Percentiles rank a stretch among this genome's conserved stretches.
Conservation (phyloP, 2,329 filamentous ascomycete genomes). For the Trichoderma oligosporum region DNA sequence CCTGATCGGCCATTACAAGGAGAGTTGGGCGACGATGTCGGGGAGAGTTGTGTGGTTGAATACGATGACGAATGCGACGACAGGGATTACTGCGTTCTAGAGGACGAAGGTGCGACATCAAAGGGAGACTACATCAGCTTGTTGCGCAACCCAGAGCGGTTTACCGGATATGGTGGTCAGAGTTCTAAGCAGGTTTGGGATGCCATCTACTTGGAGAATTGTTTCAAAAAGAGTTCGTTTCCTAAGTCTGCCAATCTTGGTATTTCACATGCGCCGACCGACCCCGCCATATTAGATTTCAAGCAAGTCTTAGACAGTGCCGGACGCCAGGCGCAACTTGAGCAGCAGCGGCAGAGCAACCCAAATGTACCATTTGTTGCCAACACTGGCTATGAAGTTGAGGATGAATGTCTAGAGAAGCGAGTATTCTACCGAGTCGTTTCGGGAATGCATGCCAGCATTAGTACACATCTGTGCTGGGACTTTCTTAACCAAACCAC, state of each 20-base stretch:
- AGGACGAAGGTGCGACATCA: constrained; percentile 79
- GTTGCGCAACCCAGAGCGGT: constrained; percentile 88
- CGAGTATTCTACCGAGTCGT: constrained; percentile 96
- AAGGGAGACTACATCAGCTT: constrained; percentile 97
- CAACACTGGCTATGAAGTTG: constrained; percentile 65
- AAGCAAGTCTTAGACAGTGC: constrained; percentile 57
- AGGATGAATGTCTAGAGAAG: constrained; percentile 95
- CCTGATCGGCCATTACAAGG: constrained; percentile 74
- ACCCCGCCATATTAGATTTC: constrained; percentile 58
- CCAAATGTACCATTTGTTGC: constrained; percentile 58
- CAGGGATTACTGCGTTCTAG: constrained; percentile 91
- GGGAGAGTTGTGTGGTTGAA: constrained; percentile 94
- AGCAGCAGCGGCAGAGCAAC: constrained; percentile 43
- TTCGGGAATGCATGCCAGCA: constrained; percentile 97
- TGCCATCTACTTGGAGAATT: constrained; percentile 95
- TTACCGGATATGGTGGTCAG: constrained; percentile 86
- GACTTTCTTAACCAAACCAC: constrained; percentile 94
- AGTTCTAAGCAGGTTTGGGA: constrained; percentile 91
- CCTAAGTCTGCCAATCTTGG: constrained; percentile 56
- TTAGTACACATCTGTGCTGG: constrained; percentile 93
- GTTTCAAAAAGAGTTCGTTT: constrained; percentile 71
- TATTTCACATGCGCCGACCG: constrained; percentile 39
- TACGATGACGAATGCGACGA: constrained; percentile 97
- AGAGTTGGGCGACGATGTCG: constrained; percentile 76
- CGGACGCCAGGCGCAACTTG: constrained; percentile 58